Percentiles rank a stretch among this genome's conserved stretches.
These are phyloP conservation scores for Candida michaelii DNA, from an alignment of 805 yeast genomes.

Conservation along the genomic window DNA sequence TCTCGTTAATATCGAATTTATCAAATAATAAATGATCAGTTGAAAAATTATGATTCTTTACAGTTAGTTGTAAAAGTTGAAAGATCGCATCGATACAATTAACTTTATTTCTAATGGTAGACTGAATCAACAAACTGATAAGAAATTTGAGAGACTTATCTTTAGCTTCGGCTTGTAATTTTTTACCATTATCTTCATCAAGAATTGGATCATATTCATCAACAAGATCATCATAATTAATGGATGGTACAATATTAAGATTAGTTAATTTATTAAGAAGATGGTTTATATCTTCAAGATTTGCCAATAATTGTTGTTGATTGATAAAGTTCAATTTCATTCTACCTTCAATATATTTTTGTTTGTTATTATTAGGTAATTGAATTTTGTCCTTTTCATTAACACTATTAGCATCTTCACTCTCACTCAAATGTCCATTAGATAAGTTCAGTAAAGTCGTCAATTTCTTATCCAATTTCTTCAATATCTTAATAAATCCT, in stretches of 20 bases:
- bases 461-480: slow-evolving; percentile 83
- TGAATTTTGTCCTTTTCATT: slow-evolving; percentile 3
- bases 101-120: slow-evolving; percentile 56
- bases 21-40: slow-evolving; percentile 40
- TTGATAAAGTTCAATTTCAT: slow-evolving; percentile 76
- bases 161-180: slow-evolving; percentile 42
- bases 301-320: slow-evolving; percentile 56
- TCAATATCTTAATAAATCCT: slow-evolving; percentile 84
- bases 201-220: slow-evolving; percentile 17
- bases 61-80: slow-evolving; percentile 43
- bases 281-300: slow-evolving; percentile 52
- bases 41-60: slow-evolving; percentile 28
- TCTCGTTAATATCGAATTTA: slow-evolving; percentile 69
- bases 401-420: neutral
- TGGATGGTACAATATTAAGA: slow-evolving; percentile 1
- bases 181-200: slow-evolving; percentile 42
- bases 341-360: slow-evolving; percentile 55
- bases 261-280: slow-evolving; percentile 41
- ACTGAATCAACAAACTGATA: slow-evolving; percentile 62
- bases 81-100: slow-evolving; percentile 60
- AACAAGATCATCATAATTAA: slow-evolving; percentile 1
- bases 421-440: slow-evolving; percentile 13
- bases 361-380: slow-evolving; percentile 37
- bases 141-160: slow-evolving; percentile 49
- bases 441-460: slow-evolving; percentile 20